Evolutionary conservation across 139 green algal genomes (phyloP), one percentile per base, ranked within the genome.

Genomic region (Chlorella sp.): DNA sequence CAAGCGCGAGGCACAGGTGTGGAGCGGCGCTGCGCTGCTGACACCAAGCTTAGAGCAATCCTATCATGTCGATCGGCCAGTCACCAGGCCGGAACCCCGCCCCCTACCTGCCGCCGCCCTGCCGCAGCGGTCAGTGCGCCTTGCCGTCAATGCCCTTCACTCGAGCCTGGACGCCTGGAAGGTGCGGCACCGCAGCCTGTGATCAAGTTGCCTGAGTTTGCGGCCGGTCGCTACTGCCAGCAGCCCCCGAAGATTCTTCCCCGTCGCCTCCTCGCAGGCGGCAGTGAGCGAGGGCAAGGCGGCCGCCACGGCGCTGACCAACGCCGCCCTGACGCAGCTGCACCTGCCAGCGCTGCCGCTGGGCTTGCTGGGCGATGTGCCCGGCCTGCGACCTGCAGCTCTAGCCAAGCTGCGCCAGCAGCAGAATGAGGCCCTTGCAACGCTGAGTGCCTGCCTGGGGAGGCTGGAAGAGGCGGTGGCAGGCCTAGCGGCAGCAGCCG

Each of bases 1-100:
- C 32, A 62, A 81, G 12, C 47, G 81, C n/a, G 86, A 87, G 36
- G 86, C 86, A 21, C 86, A 89, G 86, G 86, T 60, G 51, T 23
- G 51, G 11, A 21, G 51, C 51, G 51, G 51, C 12, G 12, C 51
- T 60, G 51, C 12, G 51, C 51, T 23, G 51, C 15, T 60, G 51
- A 4, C n/a, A n/a, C n/a, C n/a, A n/a, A n/a, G n/a, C n/a, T n/a
- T n/a, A n/a, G n/a, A n/a, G n/a, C n/a, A n/a, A n/a, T n/a, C n/a
- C n/a, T n/a, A n/a, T n/a, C n/a, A n/a, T n/a, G n/a, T n/a, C n/a
- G n/a, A n/a, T n/a, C n/a, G n/a, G n/a, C n/a, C n/a, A n/a, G n/a
- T n/a, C n/a, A n/a, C n/a, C n/a, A n/a, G n/a, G n/a, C n/a, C n/a
- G n/a, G n/a, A n/a, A n/a, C n/a, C n/a, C n/a, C n/a, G n/a, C n/a